phyloP scores from a whole-genome alignment of 805 yeast species.

The Yarrowia porcina region DNA sequence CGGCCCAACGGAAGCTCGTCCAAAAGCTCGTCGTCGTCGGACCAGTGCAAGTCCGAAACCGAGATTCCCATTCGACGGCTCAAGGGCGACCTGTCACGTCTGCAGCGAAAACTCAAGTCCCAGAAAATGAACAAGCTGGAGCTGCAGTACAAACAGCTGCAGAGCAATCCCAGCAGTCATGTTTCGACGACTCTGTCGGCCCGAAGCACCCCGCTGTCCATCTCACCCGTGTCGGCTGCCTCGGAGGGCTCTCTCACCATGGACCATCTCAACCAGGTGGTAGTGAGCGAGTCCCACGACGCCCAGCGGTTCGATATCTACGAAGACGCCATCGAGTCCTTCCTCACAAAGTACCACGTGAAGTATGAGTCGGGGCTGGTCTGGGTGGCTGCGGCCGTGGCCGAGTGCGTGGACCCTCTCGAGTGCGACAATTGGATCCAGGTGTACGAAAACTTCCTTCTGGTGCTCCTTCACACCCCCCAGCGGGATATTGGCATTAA shows the following conservation, averaged over 20 bases:
- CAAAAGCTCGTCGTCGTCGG: neutral
- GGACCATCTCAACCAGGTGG: slow-evolving; percentile 26
- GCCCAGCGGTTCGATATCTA: slow-evolving; percentile 37
- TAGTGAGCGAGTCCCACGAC: slow-evolving; percentile 28
- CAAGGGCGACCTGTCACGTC: slow-evolving; percentile 36
- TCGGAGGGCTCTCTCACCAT: slow-evolving; percentile 25
- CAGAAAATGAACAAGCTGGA: slow-evolving; percentile 18
- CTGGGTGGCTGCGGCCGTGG: slow-evolving; percentile 84
- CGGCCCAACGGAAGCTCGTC: slow-evolving; percentile 26
- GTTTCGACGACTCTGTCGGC: slow-evolving; percentile 20
- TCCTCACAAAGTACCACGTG: slow-evolving; percentile 77
- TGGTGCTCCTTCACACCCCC: slow-evolving; percentile 14
- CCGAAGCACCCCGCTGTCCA: slow-evolving; percentile 20
- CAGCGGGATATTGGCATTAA: slow-evolving; percentile 23
- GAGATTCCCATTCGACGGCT: slow-evolving; percentile 36
- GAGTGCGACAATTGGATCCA: slow-evolving; percentile 18
- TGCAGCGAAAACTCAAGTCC: slow-evolving; percentile 30
- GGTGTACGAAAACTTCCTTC: slow-evolving; percentile 12
- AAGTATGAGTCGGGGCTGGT: slow-evolving; percentile 78
- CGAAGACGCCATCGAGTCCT: slow-evolving; percentile 59
- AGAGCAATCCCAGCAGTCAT: slow-evolving; percentile 24
- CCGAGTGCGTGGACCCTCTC: slow-evolving; percentile 83
- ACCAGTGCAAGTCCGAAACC: slow-evolving; percentile 26
- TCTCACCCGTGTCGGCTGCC: slow-evolving; percentile 21
- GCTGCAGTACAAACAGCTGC: slow-evolving; percentile 16